These are phyloP conservation scores for Ceratocystis harringtonii DNA, from an alignment of 2,329 filamentous ascomycete species.

Conservation along the genomic window DNA sequence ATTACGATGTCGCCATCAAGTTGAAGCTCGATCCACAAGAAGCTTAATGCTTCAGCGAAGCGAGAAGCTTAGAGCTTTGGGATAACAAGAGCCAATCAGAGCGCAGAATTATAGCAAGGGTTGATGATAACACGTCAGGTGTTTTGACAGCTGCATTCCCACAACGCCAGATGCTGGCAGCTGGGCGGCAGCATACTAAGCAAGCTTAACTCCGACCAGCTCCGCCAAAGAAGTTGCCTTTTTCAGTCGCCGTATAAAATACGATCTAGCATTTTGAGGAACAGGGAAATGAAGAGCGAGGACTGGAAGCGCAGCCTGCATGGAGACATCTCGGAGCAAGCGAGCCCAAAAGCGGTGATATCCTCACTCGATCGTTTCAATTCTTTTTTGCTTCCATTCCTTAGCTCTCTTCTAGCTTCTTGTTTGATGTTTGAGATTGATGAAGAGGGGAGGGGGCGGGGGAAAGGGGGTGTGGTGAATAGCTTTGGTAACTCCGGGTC, in stretches of 20 bases:
- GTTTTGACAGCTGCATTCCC: not conserved
- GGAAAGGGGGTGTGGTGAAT: too few species aligned
- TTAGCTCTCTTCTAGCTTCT: not conserved
- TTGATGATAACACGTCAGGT: not conserved
- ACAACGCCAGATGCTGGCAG: not conserved
- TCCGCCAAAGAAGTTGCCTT: not conserved
- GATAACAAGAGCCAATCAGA: not conserved
- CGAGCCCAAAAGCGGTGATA: not conserved
- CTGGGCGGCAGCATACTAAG: not conserved
- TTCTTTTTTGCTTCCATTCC: not conserved
- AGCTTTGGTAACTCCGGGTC: not conserved
- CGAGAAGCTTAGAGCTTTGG: not conserved
- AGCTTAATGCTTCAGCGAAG: not conserved
- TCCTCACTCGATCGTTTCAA: not conserved
- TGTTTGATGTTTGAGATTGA: not conserved
- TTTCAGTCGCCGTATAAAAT: not conserved
- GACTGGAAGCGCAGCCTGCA: not conserved
- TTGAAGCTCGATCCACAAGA: not conserved
- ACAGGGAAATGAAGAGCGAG: not conserved
- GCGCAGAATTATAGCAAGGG: not conserved
- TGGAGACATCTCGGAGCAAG: not conserved
- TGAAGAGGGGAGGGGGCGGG: too few species aligned
- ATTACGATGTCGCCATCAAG: not conserved
- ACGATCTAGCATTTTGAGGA: not conserved
- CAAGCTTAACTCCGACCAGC: not conserved